Conservation (phyloP, 495 filamentous ascomycete species). For the Mycothermus thermophilus region DNA sequence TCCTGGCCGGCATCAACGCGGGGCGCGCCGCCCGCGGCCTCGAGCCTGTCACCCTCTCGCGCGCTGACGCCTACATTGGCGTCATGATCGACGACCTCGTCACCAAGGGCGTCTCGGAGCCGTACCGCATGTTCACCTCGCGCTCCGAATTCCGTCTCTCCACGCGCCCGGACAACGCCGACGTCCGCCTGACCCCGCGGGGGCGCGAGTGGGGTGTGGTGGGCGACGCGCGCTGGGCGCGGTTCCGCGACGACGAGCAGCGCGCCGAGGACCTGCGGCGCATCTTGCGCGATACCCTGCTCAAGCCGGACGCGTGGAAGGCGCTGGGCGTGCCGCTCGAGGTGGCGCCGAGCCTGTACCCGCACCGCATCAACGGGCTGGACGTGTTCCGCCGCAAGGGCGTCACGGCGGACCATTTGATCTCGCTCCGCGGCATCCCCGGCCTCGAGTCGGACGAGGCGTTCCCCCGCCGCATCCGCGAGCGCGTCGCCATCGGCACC, state of each 20-base stretch:
- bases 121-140: constrained; percentile 97
- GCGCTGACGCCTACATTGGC: constrained; percentile 89
- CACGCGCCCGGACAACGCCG: constrained; percentile 84
- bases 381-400: constrained; percentile 57
- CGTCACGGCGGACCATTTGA: constrained; percentile 22
- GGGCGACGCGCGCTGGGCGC: constrained; percentile 59
- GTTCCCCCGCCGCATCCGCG: constrained; percentile 42
- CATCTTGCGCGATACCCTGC: constrained; percentile 40
- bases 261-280: constrained; percentile 51
- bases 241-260: constrained; percentile 45
- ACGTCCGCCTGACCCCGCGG: constrained; percentile 67
- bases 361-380: constrained; percentile 49
- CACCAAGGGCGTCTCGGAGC: constrained; percentile 93
- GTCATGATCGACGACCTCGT: constrained; percentile 98
- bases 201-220: constrained; percentile 69
- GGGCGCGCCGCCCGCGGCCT: constrained; percentile 61
- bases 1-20: constrained; percentile 87
- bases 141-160: constrained; percentile 91
- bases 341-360: constrained; percentile 24
- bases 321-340: constrained; percentile 53
- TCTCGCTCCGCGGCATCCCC: constrained; percentile 41
- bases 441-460: constrained; percentile 14
- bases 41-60: constrained; percentile 49
- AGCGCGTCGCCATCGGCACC: constrained; percentile 64
- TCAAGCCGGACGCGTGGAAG: constrained; percentile 50